Percentiles rank a stretch among this genome's conserved stretches.
These are phyloP conservation scores for Epichloe uncinata DNA, from an alignment of 2,329 filamentous ascomycete species.

Conservation along the genomic window DNA sequence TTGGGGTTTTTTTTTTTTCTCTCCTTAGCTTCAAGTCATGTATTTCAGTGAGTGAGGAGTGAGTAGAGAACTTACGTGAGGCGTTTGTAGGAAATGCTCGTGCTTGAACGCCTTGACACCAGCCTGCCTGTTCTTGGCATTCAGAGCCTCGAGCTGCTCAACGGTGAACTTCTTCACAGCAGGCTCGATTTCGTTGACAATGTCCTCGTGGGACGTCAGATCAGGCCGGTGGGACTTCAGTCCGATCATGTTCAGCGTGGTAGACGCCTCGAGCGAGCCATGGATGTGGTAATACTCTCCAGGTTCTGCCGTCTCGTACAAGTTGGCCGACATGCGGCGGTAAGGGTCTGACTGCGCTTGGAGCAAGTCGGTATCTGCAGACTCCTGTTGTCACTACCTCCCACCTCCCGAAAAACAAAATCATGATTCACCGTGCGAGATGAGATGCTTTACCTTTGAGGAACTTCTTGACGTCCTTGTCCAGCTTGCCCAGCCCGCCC, in stretches of 20 bases:
- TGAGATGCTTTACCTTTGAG: constrained; percentile 2
- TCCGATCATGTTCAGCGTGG: constrained; percentile 56
- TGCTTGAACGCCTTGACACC: constrained; percentile 46
- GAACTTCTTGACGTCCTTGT: constrained; percentile 14
- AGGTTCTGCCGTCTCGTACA: constrained; percentile 53
- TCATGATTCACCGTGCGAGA: too few species aligned
- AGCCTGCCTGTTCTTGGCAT: constrained; percentile 41
- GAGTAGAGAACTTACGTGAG: constrained; percentile 19
- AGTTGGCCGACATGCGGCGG: constrained; percentile 57
- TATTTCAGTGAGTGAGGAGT: too few species aligned
- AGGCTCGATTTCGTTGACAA: constrained; percentile 44
- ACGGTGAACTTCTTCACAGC: constrained; percentile 42
- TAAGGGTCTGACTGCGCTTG: constrained; percentile 59
- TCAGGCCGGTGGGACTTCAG: constrained; percentile 48
- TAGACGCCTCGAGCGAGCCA: constrained; percentile 58
- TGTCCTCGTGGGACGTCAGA: constrained; percentile 44
- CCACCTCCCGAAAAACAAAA: neutral
- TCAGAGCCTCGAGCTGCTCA: constrained; percentile 44
- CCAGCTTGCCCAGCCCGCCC: constrained; percentile 25
- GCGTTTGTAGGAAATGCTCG: constrained; percentile 43
- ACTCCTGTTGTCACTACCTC: neutral
- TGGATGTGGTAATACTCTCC: constrained; percentile 66
- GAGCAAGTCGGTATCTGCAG: constrained; percentile 55
- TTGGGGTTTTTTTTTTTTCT: constrained; percentile 17
- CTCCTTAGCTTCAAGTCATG: too few species aligned